Percentiles rank a stretch among this genome's conserved stretches.
Conservation (phyloP, 805 yeast species). For the Pichia nakasei region DNA sequence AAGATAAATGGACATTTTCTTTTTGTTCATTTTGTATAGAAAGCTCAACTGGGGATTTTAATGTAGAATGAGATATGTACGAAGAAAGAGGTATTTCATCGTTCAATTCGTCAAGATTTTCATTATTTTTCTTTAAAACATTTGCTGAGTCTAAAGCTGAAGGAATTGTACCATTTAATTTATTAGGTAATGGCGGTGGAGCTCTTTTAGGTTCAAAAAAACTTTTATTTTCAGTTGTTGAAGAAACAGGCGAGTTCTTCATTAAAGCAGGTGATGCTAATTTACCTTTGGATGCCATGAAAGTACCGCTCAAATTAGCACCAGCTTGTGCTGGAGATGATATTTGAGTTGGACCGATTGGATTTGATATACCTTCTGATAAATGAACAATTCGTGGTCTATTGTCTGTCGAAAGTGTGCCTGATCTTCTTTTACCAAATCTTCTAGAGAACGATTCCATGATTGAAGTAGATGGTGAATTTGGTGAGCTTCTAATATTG, state of each 20-base stretch:
- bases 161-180: neutral
- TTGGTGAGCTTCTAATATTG: slow-evolving; percentile 5
- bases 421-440: slow-evolving; percentile 14
- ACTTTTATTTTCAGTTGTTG: neutral
- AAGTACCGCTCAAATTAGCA: neutral
- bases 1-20: neutral
- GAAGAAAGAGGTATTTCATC: neutral
- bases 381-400: slow-evolving; percentile 19
- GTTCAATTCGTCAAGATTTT: neutral
- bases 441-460: slow-evolving; percentile 23
- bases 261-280: neutral
- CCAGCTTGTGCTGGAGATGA: slow-evolving; percentile 12
- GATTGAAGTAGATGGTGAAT: slow-evolving; percentile 22
- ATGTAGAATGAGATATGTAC: neutral
- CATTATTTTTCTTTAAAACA: neutral
- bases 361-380: slow-evolving; percentile 18
- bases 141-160: neutral
- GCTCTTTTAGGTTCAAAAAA: slow-evolving; percentile 9
- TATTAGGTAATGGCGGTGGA: slow-evolving; percentile 9
- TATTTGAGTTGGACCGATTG: slow-evolving; percentile 14
- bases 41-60: slow-evolving; percentile 6
- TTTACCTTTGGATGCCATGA: neutral
- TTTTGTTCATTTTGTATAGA: neutral
- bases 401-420: neutral
- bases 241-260: neutral